Base-by-base conservation (phyloP, 768 basidiomycete genomes). In the Amanita jacksonii region DNA sequence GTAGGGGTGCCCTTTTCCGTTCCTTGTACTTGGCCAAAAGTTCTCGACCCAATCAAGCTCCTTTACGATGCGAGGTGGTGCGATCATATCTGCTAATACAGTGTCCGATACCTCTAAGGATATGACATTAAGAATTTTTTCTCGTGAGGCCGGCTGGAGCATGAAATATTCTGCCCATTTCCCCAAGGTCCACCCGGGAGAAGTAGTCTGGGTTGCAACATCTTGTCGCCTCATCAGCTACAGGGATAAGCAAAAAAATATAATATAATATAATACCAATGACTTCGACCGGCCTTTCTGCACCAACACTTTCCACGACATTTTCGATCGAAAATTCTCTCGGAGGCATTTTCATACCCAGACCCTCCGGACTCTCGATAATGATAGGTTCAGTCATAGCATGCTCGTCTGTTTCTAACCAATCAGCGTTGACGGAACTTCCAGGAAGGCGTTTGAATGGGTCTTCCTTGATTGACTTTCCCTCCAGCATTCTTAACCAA, bases 41-140 rank as follows among this genome's bases (percentile, higher is more conserved):
- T 84, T 86, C 58, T 96, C 91, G 5, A 97, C 94, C 94, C 94
- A 99, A 55, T 97, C 96, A 51, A 97, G 60, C 45, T 97, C 88
- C 41, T 86, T 73, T 28, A 88, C 85, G 18, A 97, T 61, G 48
- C 77, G 75, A 2, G 94, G 94, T 3, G 92, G 91, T 2, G 79
- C 62, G 18, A 99, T 79, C 58, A 73, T 72, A 51, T 86, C 77
- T 7, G 82, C 84, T 5, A 98, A 70, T 40, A 75, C 67, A 3
- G 89, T 91, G 5, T 87, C 89, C 1, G 88, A 88, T 19, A 98
- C 82, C 60, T 99, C 94, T 39, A 98, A 66, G 2, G 89, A 92
- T 44, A 99, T 99, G 23, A 99, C 90, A 55, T 99, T 99, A 49
- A 83, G 78, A 25, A 96, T 79, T 60, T 89, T 94, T 57, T 93